A percentile compares a stretch with the other conserved stretches of the same genome.
Conservation (phyloP, 331 rosid genomes). For the Stylosanthes scabra region DNA sequence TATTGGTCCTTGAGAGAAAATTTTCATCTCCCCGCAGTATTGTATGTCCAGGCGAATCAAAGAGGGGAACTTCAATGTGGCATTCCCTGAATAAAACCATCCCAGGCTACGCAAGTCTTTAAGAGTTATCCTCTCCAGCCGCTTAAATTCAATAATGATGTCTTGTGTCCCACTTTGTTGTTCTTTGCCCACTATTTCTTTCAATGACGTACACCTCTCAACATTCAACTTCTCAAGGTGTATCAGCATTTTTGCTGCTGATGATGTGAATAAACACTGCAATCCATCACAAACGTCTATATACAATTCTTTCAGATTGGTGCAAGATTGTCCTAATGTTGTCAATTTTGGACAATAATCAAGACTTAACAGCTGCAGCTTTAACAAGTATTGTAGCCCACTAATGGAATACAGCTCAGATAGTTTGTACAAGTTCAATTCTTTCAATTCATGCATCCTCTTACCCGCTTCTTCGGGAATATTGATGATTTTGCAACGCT, state of each 20-base stretch:
- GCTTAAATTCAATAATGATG: neutral
- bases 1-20: neutral
- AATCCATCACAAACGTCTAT: neutral
- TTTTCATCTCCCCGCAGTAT: neutral
- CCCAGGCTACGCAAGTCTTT: neutral
- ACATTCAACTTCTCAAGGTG: neutral
- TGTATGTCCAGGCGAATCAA: neutral
- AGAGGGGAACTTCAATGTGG: neutral
- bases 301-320: neutral
- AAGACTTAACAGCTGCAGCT: neutral
- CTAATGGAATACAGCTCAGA: neutral
- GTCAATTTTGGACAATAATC: neutral
- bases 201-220: neutral
- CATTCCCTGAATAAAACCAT: neutral
- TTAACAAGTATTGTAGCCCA: neutral
- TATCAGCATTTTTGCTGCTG: neutral
- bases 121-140: neutral
- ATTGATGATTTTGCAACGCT: neutral
- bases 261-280: neutral
- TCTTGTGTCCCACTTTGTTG: neutral
- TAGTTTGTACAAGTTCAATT: rapidly evolving
- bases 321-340: neutral
- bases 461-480: too few relatives aligned
- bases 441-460: slow-evolving; percentile 6
- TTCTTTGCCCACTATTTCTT: slow-evolving; percentile 10